Conservation (phyloP, 352 stramenopile species). For the Pythium myriotylum region DNA sequence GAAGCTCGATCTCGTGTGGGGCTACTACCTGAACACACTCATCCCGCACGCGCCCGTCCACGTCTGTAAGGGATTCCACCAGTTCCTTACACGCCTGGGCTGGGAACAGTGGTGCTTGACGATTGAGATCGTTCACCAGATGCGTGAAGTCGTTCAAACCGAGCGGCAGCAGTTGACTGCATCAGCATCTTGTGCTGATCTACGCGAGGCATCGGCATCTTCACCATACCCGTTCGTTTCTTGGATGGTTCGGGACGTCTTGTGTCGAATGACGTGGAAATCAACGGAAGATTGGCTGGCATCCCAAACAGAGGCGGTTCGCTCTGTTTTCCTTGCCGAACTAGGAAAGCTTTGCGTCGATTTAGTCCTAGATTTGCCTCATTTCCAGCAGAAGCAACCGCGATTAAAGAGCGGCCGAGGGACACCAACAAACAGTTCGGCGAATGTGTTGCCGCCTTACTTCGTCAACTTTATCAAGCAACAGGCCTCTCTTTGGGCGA, state of each 20-base stretch:
- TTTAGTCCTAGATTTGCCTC: conserved; percentile 72
- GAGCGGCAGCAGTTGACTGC: conserved; percentile 54
- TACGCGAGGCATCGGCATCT: conserved; percentile 31
- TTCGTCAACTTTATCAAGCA: conserved; percentile 90
- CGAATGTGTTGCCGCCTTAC: conserved; percentile 77
- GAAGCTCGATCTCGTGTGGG: conserved; percentile 83
- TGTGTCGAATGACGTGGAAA: conserved; percentile 83
- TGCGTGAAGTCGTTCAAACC: conserved; percentile 69
- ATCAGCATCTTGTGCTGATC: conserved; percentile 30
- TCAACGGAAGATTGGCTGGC: conserved; percentile 69
- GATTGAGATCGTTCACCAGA: conserved; percentile 82
- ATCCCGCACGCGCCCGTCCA: conserved; percentile 74
- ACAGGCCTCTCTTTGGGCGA: conserved; percentile 64
- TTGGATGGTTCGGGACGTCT: conserved; percentile 80
- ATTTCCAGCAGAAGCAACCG: conserved; percentile 53
- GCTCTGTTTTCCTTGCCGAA: conserved; percentile 70
- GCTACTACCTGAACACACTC: conserved; percentile 74
- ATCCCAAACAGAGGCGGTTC: conserved; percentile 53
- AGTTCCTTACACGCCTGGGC: conserved; percentile 76
- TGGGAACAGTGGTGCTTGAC: conserved; percentile 87
- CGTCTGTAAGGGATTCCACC: conserved; percentile 82
- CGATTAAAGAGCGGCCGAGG: conserved; percentile 35
- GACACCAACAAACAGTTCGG: conserved; percentile 40
- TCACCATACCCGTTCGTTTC: conserved; percentile 84
- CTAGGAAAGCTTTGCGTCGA: conserved; percentile 80